These are phyloP conservation scores for Ogataea wickerhamii DNA, from an alignment of 805 yeast genomes.

Conservation along the genomic window DNA sequence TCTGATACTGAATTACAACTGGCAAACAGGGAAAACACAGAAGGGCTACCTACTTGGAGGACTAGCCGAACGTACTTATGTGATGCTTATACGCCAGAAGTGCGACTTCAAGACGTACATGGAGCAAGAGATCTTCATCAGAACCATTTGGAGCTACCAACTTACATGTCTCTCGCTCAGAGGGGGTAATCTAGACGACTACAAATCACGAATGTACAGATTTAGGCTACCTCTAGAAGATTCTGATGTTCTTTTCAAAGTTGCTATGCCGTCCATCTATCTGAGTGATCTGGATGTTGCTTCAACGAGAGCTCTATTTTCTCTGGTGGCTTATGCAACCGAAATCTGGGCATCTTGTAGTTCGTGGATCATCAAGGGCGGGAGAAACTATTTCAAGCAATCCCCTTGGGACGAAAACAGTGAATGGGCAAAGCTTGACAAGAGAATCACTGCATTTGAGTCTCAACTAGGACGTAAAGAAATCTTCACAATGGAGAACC, in stretches of 20 bases:
- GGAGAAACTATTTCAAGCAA: constrained; percentile 6
- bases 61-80: constrained; percentile 13
- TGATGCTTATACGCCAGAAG: constrained; percentile 7
- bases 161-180: constrained; percentile 14
- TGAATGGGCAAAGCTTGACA: constrained; percentile 10
- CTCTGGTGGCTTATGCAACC: constrained; percentile 12
- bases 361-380: constrained; percentile 13
- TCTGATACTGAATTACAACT: constrained; percentile 10
- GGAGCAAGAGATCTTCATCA: constrained; percentile 10
- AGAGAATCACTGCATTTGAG: constrained; percentile 8
- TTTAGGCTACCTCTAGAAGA: constrained; percentile 13
- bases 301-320: constrained; percentile 10
- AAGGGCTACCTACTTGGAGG: constrained; percentile 19
- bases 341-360: constrained; percentile 17
- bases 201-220: constrained; percentile 5
- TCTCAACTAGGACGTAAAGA: constrained; percentile 14
- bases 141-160: constrained; percentile 18
- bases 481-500: constrained; percentile 6
- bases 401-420: constrained; percentile 15
- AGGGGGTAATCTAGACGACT: constrained; percentile 9
- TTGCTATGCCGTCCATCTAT: constrained; percentile 1
- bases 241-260: constrained; percentile 14
- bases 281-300: constrained; percentile 6
- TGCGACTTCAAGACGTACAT: constrained; percentile 2
- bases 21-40: constrained; percentile 17